These are phyloP conservation scores for Aspergillus jensenii DNA, from an alignment of 2,329 filamentous ascomycete genomes.

Conservation along the genomic window DNA sequence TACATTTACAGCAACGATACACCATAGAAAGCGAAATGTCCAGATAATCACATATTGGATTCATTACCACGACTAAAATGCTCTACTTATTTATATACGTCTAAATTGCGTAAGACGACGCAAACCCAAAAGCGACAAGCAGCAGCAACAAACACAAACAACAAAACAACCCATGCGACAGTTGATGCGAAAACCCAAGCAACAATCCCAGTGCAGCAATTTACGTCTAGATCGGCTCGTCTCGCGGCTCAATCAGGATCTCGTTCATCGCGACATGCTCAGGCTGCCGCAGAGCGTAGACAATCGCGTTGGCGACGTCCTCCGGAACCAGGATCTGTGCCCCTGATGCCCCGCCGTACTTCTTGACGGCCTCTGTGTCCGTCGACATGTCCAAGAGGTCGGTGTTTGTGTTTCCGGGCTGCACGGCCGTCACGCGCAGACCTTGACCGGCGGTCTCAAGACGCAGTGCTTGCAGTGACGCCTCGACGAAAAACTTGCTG, in stretches of 20 bases:
- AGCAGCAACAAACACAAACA: background rate
- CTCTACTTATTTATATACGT: background rate
- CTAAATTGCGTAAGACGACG: background rate
- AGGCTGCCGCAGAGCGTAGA: conserved; percentile 73
- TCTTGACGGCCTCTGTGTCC: conserved; percentile 73
- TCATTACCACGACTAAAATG: background rate
- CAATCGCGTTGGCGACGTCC: conserved; percentile 70
- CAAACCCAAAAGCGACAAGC: background rate
- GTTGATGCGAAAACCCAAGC: background rate
- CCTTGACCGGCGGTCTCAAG: conserved; percentile 74
- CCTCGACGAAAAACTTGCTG: conserved; percentile 83
- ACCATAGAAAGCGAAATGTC: too few species aligned
- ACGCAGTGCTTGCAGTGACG: conserved; percentile 71
- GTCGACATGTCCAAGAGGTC: conserved; percentile 73
- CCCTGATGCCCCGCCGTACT: conserved; percentile 72
- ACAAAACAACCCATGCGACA: background rate
- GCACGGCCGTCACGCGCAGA: conserved; percentile 70
- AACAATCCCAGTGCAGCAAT: background rate
- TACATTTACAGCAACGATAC: too few species aligned
- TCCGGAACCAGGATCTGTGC: conserved; percentile 72
- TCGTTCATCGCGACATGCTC: conserved; percentile 77
- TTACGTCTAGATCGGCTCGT: conserved; percentile 66
- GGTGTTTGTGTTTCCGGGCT: conserved; percentile 75
- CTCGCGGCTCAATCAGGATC: conserved; percentile 73
- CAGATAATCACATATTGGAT: background rate